phyloP scores from a whole-genome alignment of 768 basidiomycete species.

The Termitomyces sp. region DNA sequence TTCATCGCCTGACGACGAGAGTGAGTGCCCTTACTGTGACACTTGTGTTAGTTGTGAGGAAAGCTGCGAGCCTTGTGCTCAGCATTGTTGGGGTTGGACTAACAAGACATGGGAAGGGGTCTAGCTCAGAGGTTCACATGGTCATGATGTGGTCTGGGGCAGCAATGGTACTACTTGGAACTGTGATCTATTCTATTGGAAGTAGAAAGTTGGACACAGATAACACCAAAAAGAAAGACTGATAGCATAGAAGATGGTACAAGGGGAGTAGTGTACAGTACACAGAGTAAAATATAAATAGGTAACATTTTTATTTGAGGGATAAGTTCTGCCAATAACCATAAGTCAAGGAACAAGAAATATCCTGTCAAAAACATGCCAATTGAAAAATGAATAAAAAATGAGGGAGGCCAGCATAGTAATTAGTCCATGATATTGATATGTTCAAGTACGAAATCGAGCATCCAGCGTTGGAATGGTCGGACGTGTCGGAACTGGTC shows the following conservation, averaged over 20 bases:
- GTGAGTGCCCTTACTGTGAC: conserved; percentile 76
- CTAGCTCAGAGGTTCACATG: conserved; percentile 29
- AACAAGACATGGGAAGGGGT: conserved; percentile 15
- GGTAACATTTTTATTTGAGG: too few species aligned
- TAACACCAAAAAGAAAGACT: conserved; percentile 17
- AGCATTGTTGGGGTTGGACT: conserved; percentile 52
- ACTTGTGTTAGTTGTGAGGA: conserved; percentile 76
- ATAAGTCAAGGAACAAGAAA: too few species aligned
- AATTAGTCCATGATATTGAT: too few species aligned
- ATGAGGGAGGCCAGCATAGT: too few species aligned
- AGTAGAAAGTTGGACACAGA: conserved; percentile 22
- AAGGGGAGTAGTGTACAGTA: too few species aligned
- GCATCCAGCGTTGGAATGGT: neutral
- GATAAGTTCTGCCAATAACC: too few species aligned
- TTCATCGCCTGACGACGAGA: conserved; percentile 78
- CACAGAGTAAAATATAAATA: too few species aligned
- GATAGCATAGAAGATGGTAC: too few species aligned
- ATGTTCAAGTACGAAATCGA: neutral
- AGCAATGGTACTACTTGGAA: conserved; percentile 64
- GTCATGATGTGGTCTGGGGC: conserved; percentile 69
- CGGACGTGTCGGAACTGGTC: neutral
- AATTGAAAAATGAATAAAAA: too few species aligned
- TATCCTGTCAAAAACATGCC: too few species aligned
- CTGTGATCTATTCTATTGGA: conserved; percentile 60
- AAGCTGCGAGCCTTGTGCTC: conserved; percentile 72